Evolutionary conservation across 2,329 filamentous ascomycete species (phyloP), one percentile per base, ranked within the genome.

Genomic region (Apiospora hydei): DNA sequence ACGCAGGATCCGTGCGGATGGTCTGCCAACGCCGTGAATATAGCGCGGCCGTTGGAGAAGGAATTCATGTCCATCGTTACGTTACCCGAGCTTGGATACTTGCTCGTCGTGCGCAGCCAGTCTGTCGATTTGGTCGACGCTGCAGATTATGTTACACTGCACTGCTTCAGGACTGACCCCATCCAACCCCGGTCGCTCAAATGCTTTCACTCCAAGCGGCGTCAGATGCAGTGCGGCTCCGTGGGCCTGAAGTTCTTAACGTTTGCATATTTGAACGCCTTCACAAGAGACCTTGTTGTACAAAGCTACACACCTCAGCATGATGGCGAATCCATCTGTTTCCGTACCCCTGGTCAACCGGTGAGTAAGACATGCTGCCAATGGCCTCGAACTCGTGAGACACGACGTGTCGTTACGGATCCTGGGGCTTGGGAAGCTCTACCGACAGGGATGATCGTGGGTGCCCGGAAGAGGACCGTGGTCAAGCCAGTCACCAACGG

Each of bases 381-480:
- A 1, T 90, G 88, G 88, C 78, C 80, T 7, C 84, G 86, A 30
- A 86, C 88, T 1, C 85, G 83, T 21, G 86, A 90, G 75, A 80
- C 84, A 3, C 86, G 83, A 51, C 86, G 88, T 67, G 85, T 83
- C 11, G 84, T 94, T 10, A 81, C 85, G n/a, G 87, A 91, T 49
- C 91, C 91, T 0, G 92, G 92, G 0, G 79, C 83, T 0, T 94
- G 92, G 92, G 88, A 91, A 73, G 83, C 89, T 1, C 83, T 93
- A 8, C 84, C 86, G 0, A 87, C 87, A 44, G 89, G 90, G 0
- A 88, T 88, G 71, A 83, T 93, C 13, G 83, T 93, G 0, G 92
- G 93, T 0, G 84, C 94, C 16, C 85, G 92, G 43, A 88, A 82
- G 74, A 85, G 84, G 74, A 76, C 76, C 26, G 76, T 77, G 72